Evolutionary conservation across 345 rosid species (phyloP).

Genomic region (Xanthoceras sorbifolium): DNA sequence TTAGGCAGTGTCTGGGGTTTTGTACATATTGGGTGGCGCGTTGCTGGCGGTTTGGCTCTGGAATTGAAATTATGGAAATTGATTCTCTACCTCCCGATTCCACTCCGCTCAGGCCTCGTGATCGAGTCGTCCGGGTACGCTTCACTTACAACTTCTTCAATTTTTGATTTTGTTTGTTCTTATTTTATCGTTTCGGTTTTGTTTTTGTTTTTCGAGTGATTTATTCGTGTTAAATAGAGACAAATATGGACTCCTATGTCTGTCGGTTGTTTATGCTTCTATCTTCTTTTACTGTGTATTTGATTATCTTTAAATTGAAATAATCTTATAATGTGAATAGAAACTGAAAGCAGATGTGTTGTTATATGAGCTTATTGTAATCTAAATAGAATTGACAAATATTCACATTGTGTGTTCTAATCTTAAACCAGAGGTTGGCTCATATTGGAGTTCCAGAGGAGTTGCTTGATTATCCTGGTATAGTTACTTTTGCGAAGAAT

Average conservation of each 20-base stretch:
- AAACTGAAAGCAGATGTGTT: not conserved
- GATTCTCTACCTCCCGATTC: constrained; percentile 48
- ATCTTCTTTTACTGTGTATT: not conserved
- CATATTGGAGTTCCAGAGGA: constrained; percentile 59
- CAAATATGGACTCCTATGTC: not conserved
- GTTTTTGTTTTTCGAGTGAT: not conserved
- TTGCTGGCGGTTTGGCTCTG: constrained; percentile 33
- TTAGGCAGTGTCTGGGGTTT: constrained; percentile 47
- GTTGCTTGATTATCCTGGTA: constrained; percentile 42
- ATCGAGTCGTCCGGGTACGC: constrained; percentile 55
- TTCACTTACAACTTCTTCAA: not conserved
- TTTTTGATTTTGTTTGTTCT: not conserved
- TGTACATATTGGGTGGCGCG: constrained; percentile 54
- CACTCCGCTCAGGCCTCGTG: constrained; percentile 37
- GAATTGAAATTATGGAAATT: constrained; percentile 48
- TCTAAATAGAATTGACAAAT: not conserved
- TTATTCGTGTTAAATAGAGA: not conserved
- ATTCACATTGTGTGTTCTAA: not conserved
- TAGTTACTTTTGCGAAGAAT: constrained; percentile 52
- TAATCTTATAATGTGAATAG: not conserved
- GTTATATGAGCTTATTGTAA: not conserved
- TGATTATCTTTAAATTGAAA: not conserved
- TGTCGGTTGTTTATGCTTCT: not conserved
- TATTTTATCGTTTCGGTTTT: not conserved
- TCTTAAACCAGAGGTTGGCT: constrained; percentile 64